Percentiles rank a stretch among this genome's conserved stretches.
These are phyloP conservation scores for Bjerkandera adusta DNA, from an alignment of 1,284 basidiomycete genomes.

Conservation along the genomic window DNA sequence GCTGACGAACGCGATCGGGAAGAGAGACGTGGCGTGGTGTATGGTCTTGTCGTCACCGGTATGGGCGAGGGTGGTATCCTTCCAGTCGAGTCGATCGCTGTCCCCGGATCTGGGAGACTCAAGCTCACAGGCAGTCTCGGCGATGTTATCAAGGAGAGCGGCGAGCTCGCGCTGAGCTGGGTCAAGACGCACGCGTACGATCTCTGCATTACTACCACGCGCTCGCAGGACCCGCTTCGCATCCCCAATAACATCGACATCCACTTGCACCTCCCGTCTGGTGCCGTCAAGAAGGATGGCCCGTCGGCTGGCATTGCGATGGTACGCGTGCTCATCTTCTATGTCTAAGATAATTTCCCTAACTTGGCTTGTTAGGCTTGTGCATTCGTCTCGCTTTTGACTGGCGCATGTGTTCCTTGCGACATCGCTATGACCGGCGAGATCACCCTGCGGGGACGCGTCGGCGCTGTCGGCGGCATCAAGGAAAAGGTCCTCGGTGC, in stretches of 20 bases:
- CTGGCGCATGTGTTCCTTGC: conserved; percentile 67
- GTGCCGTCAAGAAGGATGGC: conserved; percentile 89
- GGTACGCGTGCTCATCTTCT: conserved; percentile 36
- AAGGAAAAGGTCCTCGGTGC: conserved; percentile 84
- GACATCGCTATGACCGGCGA: conserved; percentile 85
- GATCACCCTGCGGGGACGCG: conserved; percentile 77
- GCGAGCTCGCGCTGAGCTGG: conserved; percentile 84
- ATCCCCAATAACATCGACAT: conserved; percentile 71
- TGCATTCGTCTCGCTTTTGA: conserved; percentile 81
- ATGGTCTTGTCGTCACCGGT: conserved; percentile 86
- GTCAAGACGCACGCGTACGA: conserved; percentile 83
- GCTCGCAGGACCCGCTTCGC: conserved; percentile 73
- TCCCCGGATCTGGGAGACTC: conserved; percentile 71
- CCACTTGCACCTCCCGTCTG: conserved; percentile 86
- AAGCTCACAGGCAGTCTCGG: conserved; percentile 82
- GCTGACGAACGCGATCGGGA: conserved; percentile 75
- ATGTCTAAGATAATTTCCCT: neutral
- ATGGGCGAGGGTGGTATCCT: conserved; percentile 86
- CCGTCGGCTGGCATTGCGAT: conserved; percentile 89
- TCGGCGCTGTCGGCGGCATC: conserved; percentile 83
- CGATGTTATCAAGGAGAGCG: conserved; percentile 89
- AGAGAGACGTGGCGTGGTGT: conserved; percentile 71
- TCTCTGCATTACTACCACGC: conserved; percentile 69
- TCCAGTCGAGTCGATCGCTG: conserved; percentile 75
- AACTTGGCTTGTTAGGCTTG: conserved; percentile 48